Base-by-base conservation (phyloP, 805 yeast genomes). In the Wickerhamia fluorescens region DNA sequence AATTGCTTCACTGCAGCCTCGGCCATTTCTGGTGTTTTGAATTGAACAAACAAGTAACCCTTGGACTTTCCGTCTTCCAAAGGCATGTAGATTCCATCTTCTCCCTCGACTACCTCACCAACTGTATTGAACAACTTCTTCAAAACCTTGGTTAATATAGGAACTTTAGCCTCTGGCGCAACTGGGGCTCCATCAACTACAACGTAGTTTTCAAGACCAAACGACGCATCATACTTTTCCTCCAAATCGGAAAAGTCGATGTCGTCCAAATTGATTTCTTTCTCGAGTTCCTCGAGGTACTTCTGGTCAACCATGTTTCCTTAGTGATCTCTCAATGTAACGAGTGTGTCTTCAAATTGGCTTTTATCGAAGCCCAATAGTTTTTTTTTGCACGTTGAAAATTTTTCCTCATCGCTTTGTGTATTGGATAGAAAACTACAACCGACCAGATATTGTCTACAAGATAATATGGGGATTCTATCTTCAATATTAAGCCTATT, bases 131-230 rank as follows among this genome's bases (percentile, higher is more conserved):
- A 79, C 30, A 86, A 69, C 63, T 88, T 89, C 44, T 71, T 73
- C 49, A 92, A 71, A 25, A 94, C 96, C 56, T 85, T 88, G 43
- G 78, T 72, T 51, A 92, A 71, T 34, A 83, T 75, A 32, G 86
- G 83, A 29, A 78, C 83, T 61, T 92, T 92, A 30, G 85, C 56
- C 52, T 80, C 94, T 34, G 96, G 95, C 15, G 95, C 95, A 37
- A 86, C 68, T 42, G 99, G 99, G 7, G 95, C 88, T 27, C 98
- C 98, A 53, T 87, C 96, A 29, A 86, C 81, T 17, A 89, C 83
- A 34, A 89, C 75, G 50, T 75, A 87, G 47, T 73, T 73, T 48
- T 84, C 95, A 33, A 83, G 68, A 28, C 76, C 73, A 33, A 73
- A 71, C 29, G 53, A 47, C 28, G 81, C 76, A 14, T 72, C 57